Percentiles rank a stretch among this genome's conserved stretches.
phyloP scores from a whole-genome alignment of 805 yeast genomes.

The Ogataea polymorpha region DNA sequence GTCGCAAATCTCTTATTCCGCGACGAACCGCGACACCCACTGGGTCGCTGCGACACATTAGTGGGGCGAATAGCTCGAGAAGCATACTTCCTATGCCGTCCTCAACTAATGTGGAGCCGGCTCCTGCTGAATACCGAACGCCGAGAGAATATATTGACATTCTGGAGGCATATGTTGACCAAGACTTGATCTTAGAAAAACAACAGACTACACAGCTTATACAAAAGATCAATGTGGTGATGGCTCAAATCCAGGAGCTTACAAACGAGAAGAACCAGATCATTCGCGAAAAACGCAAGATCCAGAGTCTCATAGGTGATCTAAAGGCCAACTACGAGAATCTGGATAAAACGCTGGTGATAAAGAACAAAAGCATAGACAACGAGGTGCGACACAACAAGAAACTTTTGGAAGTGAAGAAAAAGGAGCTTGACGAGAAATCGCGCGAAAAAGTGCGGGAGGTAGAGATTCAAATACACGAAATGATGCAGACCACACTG shows the following conservation, averaged over 20 bases:
- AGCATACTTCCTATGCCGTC: conserved; percentile 14
- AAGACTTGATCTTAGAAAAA: conserved; percentile 23
- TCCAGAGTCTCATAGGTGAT: conserved; percentile 16
- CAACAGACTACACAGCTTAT: conserved; percentile 19
- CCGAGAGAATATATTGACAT: conserved; percentile 23
- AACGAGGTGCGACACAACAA: conserved; percentile 27
- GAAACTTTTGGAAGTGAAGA: conserved; percentile 30
- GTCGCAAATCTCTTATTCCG: conserved; percentile 12
- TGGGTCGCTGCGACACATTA: not conserved
- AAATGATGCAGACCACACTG: conserved; percentile 22
- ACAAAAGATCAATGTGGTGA: conserved; percentile 13
- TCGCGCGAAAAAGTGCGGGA: conserved; percentile 19
- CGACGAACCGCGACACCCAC: conserved; percentile 10
- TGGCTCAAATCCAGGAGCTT: conserved; percentile 20
- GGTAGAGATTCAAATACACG: conserved; percentile 18
- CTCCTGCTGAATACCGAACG: conserved; percentile 2
- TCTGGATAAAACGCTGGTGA: conserved; percentile 19
- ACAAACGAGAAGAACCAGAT: conserved; percentile 20
- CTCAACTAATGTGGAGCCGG: not conserved
- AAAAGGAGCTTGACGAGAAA: conserved; percentile 28
- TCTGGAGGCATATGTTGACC: conserved; percentile 23
- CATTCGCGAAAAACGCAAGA: conserved; percentile 19
- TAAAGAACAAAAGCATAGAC: conserved; percentile 17
- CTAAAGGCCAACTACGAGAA: conserved; percentile 14
- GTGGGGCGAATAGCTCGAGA: conserved; percentile 2